phyloP scores from a whole-genome alignment of 257 asterid genomes.

The Solanum pimpinellifolium region DNA sequence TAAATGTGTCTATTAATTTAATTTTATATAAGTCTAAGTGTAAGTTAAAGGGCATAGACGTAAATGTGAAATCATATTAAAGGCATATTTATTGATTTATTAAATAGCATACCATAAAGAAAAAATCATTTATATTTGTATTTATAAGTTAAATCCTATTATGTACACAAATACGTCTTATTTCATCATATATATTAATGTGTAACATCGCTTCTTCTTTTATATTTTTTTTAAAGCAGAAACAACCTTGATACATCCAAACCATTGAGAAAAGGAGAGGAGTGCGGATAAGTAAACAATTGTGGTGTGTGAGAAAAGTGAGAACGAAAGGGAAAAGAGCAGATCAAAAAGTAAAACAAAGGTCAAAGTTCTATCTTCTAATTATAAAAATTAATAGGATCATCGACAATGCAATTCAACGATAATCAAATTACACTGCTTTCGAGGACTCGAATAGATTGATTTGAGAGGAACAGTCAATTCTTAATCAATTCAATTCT shows the following conservation, averaged over 20 bases:
- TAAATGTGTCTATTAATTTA: background rate
- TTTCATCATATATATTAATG: background rate
- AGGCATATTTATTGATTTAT: background rate
- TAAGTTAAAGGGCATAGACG: accelerated
- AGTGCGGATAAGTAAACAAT: background rate
- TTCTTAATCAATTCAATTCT: slow-evolving; percentile 5
- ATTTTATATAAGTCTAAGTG: accelerated
- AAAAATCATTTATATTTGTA: background rate
- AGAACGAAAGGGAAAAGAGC: background rate
- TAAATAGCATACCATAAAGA: too few relatives aligned
- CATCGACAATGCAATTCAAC: background rate
- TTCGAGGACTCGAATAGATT: background rate
- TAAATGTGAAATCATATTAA: too few relatives aligned
- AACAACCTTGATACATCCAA: background rate
- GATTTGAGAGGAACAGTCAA: background rate
- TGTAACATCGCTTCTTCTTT: background rate
- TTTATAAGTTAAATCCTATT: background rate
- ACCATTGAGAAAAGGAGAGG: slow-evolving; percentile 14
- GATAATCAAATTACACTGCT: background rate
- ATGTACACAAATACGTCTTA: background rate
- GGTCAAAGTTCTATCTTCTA: background rate
- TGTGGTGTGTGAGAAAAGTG: background rate
- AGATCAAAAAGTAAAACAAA: background rate
- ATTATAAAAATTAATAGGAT: background rate
- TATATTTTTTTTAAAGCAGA: background rate